Base-by-base conservation (phyloP, 2,329 filamentous ascomycete species). In the Elsinoe arachidis region DNA sequence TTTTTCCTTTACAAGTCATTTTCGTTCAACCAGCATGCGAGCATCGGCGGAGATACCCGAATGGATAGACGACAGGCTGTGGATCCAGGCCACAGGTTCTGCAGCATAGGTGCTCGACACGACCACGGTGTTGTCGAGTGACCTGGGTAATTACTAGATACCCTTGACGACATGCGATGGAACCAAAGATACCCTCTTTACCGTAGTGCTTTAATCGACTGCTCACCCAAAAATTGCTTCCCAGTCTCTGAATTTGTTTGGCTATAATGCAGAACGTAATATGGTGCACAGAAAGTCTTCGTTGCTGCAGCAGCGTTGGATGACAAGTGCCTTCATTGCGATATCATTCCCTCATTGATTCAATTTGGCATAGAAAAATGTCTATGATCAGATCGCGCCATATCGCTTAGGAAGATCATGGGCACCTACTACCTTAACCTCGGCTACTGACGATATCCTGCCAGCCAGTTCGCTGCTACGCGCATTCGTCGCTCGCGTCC, bases 131-230 rank as follows among this genome's bases (percentile, higher is more conserved):
- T 4, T 51, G 46, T 30, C 41, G 41, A 46, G 19, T 23, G 26
- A 23, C 41, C 17, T 46, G 21, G 19, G 41, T 19, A 10, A 30
- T 46, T 46, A 10, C 41, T 46, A 46, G 41, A 46, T 23, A 23
- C 41, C 41, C 41, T 23, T 17, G 19, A 26, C 41, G 19, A 46
- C 17, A n/a, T 46, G 41, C 41, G 19, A 46, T 46, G 41, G 10
- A 46, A 51, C 26, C 15, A 35, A n/a, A 51, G 46, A 34, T 51
- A 51, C 46, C 46, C 46, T 51, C 46, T 51, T 51, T 51, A 51
- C 46, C 26, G 46, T 51, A 51, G 46, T 35, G 46, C 46, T 51
- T 51, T 51, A 51, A 34, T 51, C 26, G 26, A 51, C 30, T 51
- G 12, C 10, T 51, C 21, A 35, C 14, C 17, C 44, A 10, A 44